phyloP scores from a whole-genome alignment of 768 basidiomycete species.

The Hygrocybe punicea region DNA sequence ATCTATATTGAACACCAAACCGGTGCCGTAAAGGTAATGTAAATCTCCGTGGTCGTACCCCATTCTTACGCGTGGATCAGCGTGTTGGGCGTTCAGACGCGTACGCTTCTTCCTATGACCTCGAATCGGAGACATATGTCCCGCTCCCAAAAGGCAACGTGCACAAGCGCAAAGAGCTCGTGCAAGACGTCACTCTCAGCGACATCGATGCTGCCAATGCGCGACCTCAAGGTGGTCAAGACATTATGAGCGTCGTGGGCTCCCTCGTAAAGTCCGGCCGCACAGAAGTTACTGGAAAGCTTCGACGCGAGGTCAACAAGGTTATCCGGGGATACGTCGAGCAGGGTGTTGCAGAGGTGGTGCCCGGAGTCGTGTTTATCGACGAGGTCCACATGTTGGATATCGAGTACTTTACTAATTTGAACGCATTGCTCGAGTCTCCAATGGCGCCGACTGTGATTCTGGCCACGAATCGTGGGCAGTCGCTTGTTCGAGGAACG shows the following conservation, averaged over 20 bases:
- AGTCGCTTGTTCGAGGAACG: slow-evolving; percentile 89
- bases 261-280: slow-evolving; percentile 84
- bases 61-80: slow-evolving; percentile 39
- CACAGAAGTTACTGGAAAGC: slow-evolving; percentile 96
- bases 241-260: slow-evolving; percentile 98
- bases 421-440: slow-evolving; percentile 93
- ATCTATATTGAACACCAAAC: slow-evolving; percentile 93
- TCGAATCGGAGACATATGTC: slow-evolving; percentile 98
- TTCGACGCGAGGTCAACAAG: slow-evolving; percentile 93
- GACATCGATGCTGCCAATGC: slow-evolving; percentile 97
- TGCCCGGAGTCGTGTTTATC: slow-evolving; percentile 97
- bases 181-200: slow-evolving; percentile 92
- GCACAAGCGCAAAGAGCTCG: slow-evolving; percentile 92
- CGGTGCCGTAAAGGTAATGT: slow-evolving; percentile 87
- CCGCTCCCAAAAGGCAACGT: slow-evolving; percentile 96
- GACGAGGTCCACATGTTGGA: slow-evolving; percentile 99
- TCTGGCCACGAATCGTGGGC: slow-evolving; percentile 93
- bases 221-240: slow-evolving; percentile 92
- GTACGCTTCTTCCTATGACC: slow-evolving; percentile 94
- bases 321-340: slow-evolving; percentile 97
- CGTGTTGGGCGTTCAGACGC: slow-evolving; percentile 96
- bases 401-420: slow-evolving; percentile 98
- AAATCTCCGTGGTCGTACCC: not conserved
- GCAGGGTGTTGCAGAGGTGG: slow-evolving; percentile 95
- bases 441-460: slow-evolving; percentile 98